Conservation (phyloP, 345 rosid genomes). For the Lagerstroemia speciosa region DNA sequence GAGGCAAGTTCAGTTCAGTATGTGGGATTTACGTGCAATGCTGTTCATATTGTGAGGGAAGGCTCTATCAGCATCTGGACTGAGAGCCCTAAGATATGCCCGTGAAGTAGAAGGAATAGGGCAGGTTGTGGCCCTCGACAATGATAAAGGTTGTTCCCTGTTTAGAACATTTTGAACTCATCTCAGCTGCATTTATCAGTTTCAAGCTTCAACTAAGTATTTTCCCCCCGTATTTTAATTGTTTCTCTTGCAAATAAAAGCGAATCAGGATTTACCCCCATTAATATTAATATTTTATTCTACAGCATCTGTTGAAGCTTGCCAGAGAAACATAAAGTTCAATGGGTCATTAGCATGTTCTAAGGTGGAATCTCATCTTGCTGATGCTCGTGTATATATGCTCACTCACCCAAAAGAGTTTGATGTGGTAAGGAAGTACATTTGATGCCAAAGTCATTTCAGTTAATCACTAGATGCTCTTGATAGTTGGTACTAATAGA, state of each 20-base stretch:
- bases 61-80: conserved; percentile 97
- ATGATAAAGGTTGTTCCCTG: conserved; percentile 57
- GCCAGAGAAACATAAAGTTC: conserved; percentile 84
- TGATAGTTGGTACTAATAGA: neutral
- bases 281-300: neutral
- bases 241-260: neutral
- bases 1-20: neutral
- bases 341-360: conserved; percentile 79
- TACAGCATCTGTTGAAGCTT: conserved; percentile 82
- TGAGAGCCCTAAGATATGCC: conserved; percentile 92
- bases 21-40: neutral
- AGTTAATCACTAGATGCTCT: neutral
- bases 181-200: neutral
- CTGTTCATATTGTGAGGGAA: conserved; percentile 16
- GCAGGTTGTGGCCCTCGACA: conserved; percentile 91
- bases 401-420: conserved; percentile 90
- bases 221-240: neutral
- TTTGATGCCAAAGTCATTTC: neutral
- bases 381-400: conserved; percentile 96
- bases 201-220: neutral
- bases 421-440: conserved; percentile 57
- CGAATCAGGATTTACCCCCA: neutral
- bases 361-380: conserved; percentile 87
- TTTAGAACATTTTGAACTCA: neutral
- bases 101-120: conserved; percentile 87